Base-by-base conservation (phyloP, 2,329 filamentous ascomycete genomes). In the Colletotrichum liriopes region DNA sequence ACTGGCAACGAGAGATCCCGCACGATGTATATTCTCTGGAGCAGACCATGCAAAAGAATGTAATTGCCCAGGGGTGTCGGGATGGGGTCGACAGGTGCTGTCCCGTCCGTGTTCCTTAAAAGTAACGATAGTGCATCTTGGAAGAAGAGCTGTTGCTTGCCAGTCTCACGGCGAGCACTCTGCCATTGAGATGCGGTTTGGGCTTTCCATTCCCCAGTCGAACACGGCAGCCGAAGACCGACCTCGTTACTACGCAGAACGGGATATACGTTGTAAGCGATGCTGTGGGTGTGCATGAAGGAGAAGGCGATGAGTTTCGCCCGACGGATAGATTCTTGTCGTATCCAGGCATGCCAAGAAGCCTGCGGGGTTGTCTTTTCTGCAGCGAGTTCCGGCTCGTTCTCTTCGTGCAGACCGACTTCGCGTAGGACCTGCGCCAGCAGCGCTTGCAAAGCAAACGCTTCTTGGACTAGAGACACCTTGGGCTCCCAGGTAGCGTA, bases 21-120 rank as follows among this genome's bases (percentile, higher is more conserved):
- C 0, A 83, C 81, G 23, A 83, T 81, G 23, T 82, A 81, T 6
- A 83, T 83, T 35, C 82, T 75, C 63, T 83, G 82, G 2, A 83
- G 62, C 1, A 83, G 54, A 5, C 81, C 81, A 65, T 83, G 82
- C 1, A 83, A 65, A 0, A 83, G 72, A 1, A 83, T 74, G 41
- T 83, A 83, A 8, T 83, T 83, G 0, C 81, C 82, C 2, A 83
- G 60, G 0, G 82, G 81, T 2, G 82, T 82, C 0, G 81, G 82
- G 2, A 83, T 80, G 0, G 81, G 81, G 4, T 81, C 76, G 23
- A 82, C 68, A 1, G 79, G 77, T 14, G 78, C 76, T 0, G 77
- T 73, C 18, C 76, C 75, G 26, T 79, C 77, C 1, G 75, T 74
- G 18, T 79, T 80, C 37, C 77, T 74, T 26, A 83, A 72, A 0